Evolutionary conservation across 2,329 filamentous ascomycete species (phyloP).

Genomic region (Macrophomina phaseolina): DNA sequence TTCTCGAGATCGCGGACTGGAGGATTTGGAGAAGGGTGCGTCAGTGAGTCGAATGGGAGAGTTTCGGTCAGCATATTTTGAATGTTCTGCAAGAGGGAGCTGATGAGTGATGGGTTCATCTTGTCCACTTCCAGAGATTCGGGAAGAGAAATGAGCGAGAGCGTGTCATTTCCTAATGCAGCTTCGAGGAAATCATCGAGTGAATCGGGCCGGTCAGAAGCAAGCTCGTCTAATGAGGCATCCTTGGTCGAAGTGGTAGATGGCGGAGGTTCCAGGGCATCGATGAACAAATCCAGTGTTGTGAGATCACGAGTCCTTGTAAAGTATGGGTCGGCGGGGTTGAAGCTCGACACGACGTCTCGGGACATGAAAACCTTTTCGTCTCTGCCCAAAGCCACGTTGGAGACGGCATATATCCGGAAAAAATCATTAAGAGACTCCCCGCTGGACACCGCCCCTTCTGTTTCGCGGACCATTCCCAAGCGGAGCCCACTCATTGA

Average conservation of each 20-base stretch:
- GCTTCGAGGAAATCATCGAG: constrained; percentile 5
- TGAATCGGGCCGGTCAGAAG: neutral
- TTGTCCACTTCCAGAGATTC: constrained; percentile 36
- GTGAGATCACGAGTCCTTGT: constrained; percentile 75
- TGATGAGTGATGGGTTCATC: constrained; percentile 38
- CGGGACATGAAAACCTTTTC: constrained; percentile 83
- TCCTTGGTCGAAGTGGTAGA: constrained; percentile 17
- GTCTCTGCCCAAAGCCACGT: constrained; percentile 80
- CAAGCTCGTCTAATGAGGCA: neutral
- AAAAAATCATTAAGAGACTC: constrained; percentile 54
- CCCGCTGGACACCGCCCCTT: constrained; percentile 32
- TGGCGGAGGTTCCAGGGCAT: constrained; percentile 47
- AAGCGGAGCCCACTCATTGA: constrained; percentile 66
- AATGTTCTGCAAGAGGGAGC: constrained; percentile 42
- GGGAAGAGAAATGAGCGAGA: constrained; percentile 30
- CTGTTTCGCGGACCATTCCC: constrained; percentile 69
- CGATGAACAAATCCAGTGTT: constrained; percentile 75
- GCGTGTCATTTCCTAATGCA: constrained; percentile 29
- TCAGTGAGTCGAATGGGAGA: constrained; percentile 27
- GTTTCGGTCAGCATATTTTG: constrained; percentile 41
- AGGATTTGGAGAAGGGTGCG: constrained; percentile 26
- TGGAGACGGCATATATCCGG: constrained; percentile 80
- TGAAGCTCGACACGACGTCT: constrained; percentile 69
- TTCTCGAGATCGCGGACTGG: constrained; percentile 29
- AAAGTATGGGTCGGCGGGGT: constrained; percentile 83